Evolutionary conservation across 129 eudicot genomes (phyloP), one percentile per base, ranked within the genome.

Genomic region (Arctium lappa): DNA sequence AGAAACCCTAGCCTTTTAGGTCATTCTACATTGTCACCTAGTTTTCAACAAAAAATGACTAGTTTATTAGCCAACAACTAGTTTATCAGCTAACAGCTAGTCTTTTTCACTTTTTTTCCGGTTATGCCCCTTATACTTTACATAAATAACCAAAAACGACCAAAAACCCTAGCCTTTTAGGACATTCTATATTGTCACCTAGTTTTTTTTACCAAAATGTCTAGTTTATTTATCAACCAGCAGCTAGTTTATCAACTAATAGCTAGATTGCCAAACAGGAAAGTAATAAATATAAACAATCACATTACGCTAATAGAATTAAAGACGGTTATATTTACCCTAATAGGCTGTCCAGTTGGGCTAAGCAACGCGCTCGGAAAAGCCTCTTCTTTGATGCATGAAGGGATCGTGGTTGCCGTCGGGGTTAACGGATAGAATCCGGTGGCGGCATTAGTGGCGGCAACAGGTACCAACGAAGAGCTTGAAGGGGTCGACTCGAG

Each of bases 301-400:
- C 56, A 46, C 2, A 11, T 46, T 46, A 46, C 10, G 56, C 1
- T 77, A 78, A 78, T 11, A 1, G 63, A 34, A 30, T 39, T 16
- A 66, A 44, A 72, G 30, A 39, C 12, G 46, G 32, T 6, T 34
- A 56, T 29, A 33, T 11, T 74, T 88, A 94, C 98, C 97, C 93
- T 88, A 4, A 92, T 86, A 29, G 94, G 94, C 65, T 88, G 94
- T 72, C 88, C 90, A 6, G 88, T 89, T 73, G 94, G 97, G 86
- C 89, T 88, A 0, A 88, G 87, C 77, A 90, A 50, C 2, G 91
- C 83, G 77, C 88, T 87, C 6, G 91, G 90, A 75, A 86, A 87
- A 32, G 74, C 86, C 78, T 91, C 93, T 81, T 90, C 97, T 79
- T 90, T 87, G 68, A 94, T 89, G 53, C 87, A 88, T 81, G 79